Conservation (phyloP, 2,329 filamentous ascomycete species). For the Biscogniauxia sp. region DNA sequence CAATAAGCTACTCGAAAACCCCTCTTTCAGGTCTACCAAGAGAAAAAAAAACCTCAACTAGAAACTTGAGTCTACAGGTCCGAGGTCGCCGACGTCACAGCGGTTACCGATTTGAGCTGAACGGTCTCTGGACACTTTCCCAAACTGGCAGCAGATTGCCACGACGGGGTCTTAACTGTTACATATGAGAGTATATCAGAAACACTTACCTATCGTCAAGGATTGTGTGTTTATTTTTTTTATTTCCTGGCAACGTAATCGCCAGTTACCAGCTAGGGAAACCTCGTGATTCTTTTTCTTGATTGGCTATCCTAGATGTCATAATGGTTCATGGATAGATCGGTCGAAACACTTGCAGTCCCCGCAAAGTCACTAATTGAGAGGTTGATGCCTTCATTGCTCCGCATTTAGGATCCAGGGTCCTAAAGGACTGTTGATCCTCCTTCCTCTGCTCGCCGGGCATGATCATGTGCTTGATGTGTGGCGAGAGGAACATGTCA, state of each 20-base stretch:
- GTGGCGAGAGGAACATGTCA: not conserved
- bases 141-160: not conserved
- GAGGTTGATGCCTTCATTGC: constrained; percentile 1
- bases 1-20: not conserved
- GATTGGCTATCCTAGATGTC: not conserved
- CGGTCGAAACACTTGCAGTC: not conserved
- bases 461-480: not conserved
- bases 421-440: not conserved
- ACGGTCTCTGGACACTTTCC: not conserved
- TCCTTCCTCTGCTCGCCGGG: not conserved
- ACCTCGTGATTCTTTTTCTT: not conserved
- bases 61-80: not conserved
- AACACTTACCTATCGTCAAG: not conserved
- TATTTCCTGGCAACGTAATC: not conserved
- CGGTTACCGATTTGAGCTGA: not conserved
- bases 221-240: not conserved
- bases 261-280: not conserved
- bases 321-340: not conserved
- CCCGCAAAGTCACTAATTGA: not conserved
- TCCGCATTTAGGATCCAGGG: constrained; percentile 8
- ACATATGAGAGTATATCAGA: not conserved
- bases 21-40: not conserved
- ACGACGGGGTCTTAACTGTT: not conserved
- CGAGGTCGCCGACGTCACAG: not conserved
- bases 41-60: not conserved